Conservation (phyloP, 2,329 filamentous ascomycete species). For the Cercospora sojina region DNA sequence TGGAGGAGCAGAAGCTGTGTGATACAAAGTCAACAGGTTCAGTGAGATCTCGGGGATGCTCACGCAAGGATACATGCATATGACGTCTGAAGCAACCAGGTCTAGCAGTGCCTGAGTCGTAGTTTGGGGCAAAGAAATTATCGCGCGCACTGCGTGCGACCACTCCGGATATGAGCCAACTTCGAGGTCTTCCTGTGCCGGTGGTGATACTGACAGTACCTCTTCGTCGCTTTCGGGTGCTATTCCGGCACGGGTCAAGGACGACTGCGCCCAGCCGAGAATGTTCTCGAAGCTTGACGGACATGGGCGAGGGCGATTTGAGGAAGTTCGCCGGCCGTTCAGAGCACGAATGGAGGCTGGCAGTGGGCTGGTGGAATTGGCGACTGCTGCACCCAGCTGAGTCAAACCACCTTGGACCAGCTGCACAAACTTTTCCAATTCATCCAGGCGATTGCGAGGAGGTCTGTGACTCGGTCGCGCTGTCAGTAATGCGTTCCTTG, state of each 20-base stretch:
- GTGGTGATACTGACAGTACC: not conserved
- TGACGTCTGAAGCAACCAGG: not conserved
- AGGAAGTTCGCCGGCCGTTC: not conserved
- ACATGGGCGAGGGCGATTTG: not conserved
- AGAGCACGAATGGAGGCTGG: not conserved
- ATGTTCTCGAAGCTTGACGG: not conserved
- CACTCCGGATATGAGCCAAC: not conserved
- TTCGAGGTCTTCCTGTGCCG: not conserved
- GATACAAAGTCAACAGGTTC: not conserved
- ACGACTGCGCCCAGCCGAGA: not conserved
- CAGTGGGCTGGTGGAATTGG: not conserved
- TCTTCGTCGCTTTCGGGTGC: not conserved
- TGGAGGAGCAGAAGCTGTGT: not conserved
- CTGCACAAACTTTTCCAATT: not conserved
- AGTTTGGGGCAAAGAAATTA: not conserved
- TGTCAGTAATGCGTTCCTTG: not conserved
- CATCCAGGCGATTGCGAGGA: not conserved
- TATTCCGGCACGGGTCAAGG: not conserved
- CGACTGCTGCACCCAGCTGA: not conserved
- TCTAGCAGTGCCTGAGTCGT: not conserved
- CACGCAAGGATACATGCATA: not conserved
- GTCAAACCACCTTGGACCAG: not conserved
- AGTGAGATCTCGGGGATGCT: not conserved
- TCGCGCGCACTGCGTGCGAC: not conserved
- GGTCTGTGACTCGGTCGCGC: not conserved